Conservation (phyloP, 306 rosid genomes). For the Pachyrhizus erosus region DNA sequence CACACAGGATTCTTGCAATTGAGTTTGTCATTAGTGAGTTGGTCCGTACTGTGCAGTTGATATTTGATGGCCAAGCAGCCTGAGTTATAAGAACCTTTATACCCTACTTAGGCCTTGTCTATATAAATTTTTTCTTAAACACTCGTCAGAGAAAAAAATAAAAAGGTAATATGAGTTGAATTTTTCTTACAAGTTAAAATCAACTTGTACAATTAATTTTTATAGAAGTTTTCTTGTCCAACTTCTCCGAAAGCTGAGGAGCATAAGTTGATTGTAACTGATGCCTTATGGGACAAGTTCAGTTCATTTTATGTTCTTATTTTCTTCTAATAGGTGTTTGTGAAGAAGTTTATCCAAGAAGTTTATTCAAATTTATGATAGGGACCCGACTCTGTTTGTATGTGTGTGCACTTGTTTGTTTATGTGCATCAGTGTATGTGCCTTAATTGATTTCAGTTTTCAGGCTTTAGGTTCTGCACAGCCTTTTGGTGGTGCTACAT, state of each 20-base stretch:
- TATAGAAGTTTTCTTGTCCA: not conserved
- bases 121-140: too few relatives aligned
- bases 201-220: not conserved
- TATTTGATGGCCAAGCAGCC: slow-evolving; percentile 27
- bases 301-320: not conserved
- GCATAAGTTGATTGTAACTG: not conserved
- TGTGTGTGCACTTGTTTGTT: not conserved
- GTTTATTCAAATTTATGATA: slow-evolving; percentile 3
- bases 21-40: not conserved
- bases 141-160: too few relatives aligned
- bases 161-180: not conserved
- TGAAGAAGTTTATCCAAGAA: not conserved
- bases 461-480: not conserved
- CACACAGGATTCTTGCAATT: not conserved
- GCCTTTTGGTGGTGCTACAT: slow-evolving; percentile 1
- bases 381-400: not conserved
- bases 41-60: not conserved
- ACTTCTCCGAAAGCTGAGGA: not conserved
- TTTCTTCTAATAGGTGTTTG: not conserved
- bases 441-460: slow-evolving; percentile 7
- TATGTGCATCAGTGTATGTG: not conserved
- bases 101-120: not conserved
- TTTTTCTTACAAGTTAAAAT: not conserved
- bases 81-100: not conserved
- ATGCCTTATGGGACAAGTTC: not conserved